Base-by-base conservation (phyloP, 1,139 yeast genomes). In the Lodderomyces pseudojiufengensis region DNA sequence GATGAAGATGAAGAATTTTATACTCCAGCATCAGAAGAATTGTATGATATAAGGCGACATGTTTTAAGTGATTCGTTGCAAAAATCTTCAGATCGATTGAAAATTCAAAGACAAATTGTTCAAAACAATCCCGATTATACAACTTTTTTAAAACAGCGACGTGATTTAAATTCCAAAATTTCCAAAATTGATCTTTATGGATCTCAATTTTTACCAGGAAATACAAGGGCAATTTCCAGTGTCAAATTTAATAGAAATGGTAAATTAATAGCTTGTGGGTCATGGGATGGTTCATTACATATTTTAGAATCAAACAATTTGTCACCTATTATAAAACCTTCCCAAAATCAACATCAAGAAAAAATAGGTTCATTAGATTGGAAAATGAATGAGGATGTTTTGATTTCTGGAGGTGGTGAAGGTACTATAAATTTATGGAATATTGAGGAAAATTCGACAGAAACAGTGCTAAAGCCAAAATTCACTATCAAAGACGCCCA, bases 1-100 rank as follows among this genome's bases (percentile, higher is more conserved):
- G 78, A 68, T 3, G 82, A 74, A 3, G 84, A 84, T 15, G 94
- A 83, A 40, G 95, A 85, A 42, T 87, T 84, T 51, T 87, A 80
- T 52, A 87, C 96, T 0, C 95, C 95, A 0, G 96, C 95, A 0
- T 57, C 75, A 1, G 61, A 63, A 5, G 74, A 69, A n/a, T 57
- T 88, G 13, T 59, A 72, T n/a, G 61, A 66, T 1, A 70, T 78
- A 0, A 68, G 97, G 35, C 55, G 61, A 27, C 43, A 48, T 2
- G 68, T 90, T 0, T 70, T 87, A 1, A 43, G 58, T 2, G 60
- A 54, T 39, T 81, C 95, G 0, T 48, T 84, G 1, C 35, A 38
- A 0, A 56, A 55, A 18, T 73, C 94, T 0, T 49, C 58, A 13
- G 34, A 42, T 1, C 61, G 94, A 41, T 43, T 77, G 1, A 42